phyloP scores from a whole-genome alignment of 352 stramenopile genomes.

The Pythium oligandrum region DNA sequence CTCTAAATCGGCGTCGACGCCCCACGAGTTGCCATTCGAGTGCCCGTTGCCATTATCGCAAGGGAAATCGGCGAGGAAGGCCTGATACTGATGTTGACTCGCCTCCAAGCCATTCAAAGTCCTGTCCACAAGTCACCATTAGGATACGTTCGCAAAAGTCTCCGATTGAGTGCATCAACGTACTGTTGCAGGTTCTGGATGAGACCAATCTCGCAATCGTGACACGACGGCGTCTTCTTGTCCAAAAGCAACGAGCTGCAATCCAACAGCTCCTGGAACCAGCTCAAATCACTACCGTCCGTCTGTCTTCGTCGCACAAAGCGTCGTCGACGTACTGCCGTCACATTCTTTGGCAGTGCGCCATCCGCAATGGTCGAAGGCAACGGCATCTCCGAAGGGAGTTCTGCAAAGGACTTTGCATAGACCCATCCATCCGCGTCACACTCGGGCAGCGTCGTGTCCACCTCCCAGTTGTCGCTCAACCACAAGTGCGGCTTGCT shows the following conservation, averaged over 20 bases:
- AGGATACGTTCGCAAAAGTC: not conserved
- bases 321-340: slow-evolving; percentile 37
- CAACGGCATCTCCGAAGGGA: not conserved
- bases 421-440: slow-evolving; percentile 79
- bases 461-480: slow-evolving; percentile 53
- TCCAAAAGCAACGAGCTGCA: slow-evolving; percentile 66
- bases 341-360: slow-evolving; percentile 17
- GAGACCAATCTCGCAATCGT: slow-evolving; percentile 58
- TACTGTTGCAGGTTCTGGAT: slow-evolving; percentile 55
- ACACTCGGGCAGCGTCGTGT: slow-evolving; percentile 37
- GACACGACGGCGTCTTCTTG: slow-evolving; percentile 69
- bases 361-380: not conserved
- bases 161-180: not conserved
- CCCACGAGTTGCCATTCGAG: slow-evolving; percentile 24
- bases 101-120: slow-evolving; percentile 39
- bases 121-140: slow-evolving; percentile 19
- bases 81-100: slow-evolving; percentile 48
- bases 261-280: slow-evolving; percentile 80
- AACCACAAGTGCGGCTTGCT: slow-evolving; percentile 75
- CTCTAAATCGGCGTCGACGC: slow-evolving; percentile 40
- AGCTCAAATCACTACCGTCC: slow-evolving; percentile 68
- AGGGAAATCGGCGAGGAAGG: slow-evolving; percentile 46
- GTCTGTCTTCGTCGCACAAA: slow-evolving; percentile 64
- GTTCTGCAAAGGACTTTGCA: slow-evolving; percentile 1
- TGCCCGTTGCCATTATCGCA: slow-evolving; percentile 22